A percentile compares a stretch with the other conserved stretches of the same genome.
phyloP scores from a whole-genome alignment of 371 early-diverging fungal species.

The Mucor irregularis region DNA sequence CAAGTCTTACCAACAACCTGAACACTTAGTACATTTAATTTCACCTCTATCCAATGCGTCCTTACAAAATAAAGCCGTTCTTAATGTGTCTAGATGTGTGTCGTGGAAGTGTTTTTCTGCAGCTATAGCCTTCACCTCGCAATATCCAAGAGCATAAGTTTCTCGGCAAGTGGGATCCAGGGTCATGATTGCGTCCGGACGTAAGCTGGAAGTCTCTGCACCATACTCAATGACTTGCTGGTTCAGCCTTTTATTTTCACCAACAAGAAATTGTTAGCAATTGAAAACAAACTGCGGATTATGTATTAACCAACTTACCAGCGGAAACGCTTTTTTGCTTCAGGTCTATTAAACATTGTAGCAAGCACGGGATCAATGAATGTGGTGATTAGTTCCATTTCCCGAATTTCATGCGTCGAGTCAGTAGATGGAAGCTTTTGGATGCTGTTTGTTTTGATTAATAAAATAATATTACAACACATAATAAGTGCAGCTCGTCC shows the following conservation, averaged over 20 bases:
- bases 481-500: too few relatives aligned
- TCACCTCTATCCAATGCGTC: constrained; percentile 16
- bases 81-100: constrained; percentile 20
- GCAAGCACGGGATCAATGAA: background rate
- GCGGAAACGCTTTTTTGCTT: too few relatives aligned
- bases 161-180: too few relatives aligned
- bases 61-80: constrained; percentile 18
- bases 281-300: background rate
- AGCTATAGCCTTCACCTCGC: constrained; percentile 14
- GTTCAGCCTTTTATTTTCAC: constrained; percentile 7
- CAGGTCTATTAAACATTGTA: too few relatives aligned
- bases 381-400: background rate
- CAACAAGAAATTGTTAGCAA: background rate
- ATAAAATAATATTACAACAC: too few relatives aligned
- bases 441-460: too few relatives aligned
- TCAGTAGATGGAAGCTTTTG: too few relatives aligned
- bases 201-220: background rate
- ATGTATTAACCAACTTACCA: too few relatives aligned
- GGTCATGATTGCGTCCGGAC: constrained; percentile 12
- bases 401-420: background rate
- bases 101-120: background rate
- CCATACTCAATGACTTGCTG: background rate
- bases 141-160: constrained; percentile 17
- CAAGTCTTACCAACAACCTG: constrained; percentile 24
- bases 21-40: constrained; percentile 17